A percentile compares a stretch with the other conserved stretches of the same genome.
Evolutionary conservation across 202 grass and related monocot species (phyloP).

Genomic region (Schoenoplectus triqueter): DNA sequence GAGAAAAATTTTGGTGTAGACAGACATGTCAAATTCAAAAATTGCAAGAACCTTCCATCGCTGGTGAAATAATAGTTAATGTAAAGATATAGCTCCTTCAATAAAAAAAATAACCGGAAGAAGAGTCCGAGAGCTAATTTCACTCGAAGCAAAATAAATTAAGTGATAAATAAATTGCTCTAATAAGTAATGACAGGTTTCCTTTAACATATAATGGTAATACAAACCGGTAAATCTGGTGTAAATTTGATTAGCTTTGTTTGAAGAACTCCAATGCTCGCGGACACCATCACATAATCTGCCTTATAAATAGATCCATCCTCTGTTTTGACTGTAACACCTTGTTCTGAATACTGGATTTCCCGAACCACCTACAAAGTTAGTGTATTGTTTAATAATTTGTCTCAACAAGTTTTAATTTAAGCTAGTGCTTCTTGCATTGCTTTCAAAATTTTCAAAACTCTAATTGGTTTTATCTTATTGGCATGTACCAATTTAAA

Average conservation of each 20-base stretch:
- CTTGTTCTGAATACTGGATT: slow-evolving; percentile 28
- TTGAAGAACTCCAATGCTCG: slow-evolving; percentile 66
- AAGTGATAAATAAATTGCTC: no score
- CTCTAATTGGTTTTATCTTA: background rate
- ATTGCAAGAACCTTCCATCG: slow-evolving; percentile 51
- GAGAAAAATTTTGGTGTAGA: slow-evolving; percentile 58
- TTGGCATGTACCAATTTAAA: no score
- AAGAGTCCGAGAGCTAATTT: no score
- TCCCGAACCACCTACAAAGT: slow-evolving; percentile 44
- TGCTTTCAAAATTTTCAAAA: background rate
- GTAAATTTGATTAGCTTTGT: slow-evolving; percentile 59
- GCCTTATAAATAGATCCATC: slow-evolving; percentile 49
- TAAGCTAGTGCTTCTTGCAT: background rate
- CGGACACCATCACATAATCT: slow-evolving; percentile 60
- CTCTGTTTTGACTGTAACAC: slow-evolving; percentile 55
- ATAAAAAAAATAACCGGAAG: background rate
- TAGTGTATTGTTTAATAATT: background rate
- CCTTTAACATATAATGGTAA: background rate
- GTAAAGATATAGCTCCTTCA: background rate
- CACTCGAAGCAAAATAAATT: no score
- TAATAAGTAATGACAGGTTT: no score
- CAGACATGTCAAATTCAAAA: slow-evolving; percentile 48
- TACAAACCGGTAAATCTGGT: slow-evolving; percentile 65
- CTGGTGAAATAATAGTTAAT: slow-evolving; percentile 19
- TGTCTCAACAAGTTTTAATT: background rate